phyloP scores from a whole-genome alignment of 768 basidiomycete species.

The Amanita rimosa region DNA sequence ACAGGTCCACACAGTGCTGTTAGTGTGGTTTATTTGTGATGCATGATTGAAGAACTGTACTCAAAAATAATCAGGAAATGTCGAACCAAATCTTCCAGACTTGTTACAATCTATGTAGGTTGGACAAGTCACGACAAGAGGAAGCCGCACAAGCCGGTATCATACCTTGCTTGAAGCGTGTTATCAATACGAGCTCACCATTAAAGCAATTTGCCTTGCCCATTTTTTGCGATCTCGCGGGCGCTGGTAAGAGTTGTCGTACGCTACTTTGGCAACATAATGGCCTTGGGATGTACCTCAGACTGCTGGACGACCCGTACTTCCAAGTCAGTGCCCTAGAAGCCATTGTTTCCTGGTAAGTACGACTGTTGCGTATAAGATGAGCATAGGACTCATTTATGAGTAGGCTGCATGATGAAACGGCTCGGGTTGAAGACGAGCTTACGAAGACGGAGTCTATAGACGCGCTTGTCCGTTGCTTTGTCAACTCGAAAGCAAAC shows the following conservation, averaged over 20 bases:
- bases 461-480: conserved; percentile 64
- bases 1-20: conserved; percentile 75
- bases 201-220: conserved; percentile 96
- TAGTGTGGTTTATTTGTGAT: conserved; percentile 16
- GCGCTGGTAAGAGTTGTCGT: conserved; percentile 88
- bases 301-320: conserved; percentile 73
- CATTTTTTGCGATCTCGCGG: conserved; percentile 92
- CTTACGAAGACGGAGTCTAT: conserved; percentile 56
- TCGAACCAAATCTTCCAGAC: conserved; percentile 97
- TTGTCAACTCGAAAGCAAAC: conserved; percentile 77
- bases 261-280: conserved; percentile 89
- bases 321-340: conserved; percentile 91
- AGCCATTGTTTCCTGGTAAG: conserved; percentile 80
- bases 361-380: neutral
- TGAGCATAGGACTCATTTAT: neutral
- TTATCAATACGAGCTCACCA: conserved; percentile 82
- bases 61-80: conserved; percentile 60
- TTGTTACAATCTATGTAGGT: conserved; percentile 89
- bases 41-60: conserved; percentile 1
- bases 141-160: conserved; percentile 96
- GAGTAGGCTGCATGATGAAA: conserved; percentile 87
- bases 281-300: conserved; percentile 73
- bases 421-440: conserved; percentile 84
- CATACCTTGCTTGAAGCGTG: conserved; percentile 81
- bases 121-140: conserved; percentile 92